phyloP scores from a whole-genome alignment of 169 alveolate genomes.

The Plasmodium inui region DNA sequence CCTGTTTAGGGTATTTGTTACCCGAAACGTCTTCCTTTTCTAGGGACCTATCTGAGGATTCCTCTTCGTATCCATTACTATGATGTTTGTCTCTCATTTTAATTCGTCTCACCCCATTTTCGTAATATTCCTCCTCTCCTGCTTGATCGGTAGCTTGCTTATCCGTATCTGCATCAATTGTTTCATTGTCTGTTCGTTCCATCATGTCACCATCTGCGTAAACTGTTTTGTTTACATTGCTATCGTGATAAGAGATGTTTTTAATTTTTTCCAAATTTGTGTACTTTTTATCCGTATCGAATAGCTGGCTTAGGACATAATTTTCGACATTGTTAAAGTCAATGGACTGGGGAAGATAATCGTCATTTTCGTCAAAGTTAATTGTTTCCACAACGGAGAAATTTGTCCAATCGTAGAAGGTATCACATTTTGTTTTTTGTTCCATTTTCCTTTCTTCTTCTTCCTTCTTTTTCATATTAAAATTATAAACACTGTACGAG shows the following conservation, averaged over 20 bases:
- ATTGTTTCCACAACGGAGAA: slow-evolving; percentile 92
- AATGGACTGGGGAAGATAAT: slow-evolving; percentile 54
- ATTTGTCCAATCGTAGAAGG: slow-evolving; percentile 91
- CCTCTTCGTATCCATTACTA: slow-evolving; percentile 61
- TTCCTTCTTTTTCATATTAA: slow-evolving; percentile 88
- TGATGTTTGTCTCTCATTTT: slow-evolving; percentile 24
- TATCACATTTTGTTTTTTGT: slow-evolving; percentile 85
- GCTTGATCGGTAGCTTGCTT: background rate
- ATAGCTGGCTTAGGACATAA: slow-evolving; percentile 62
- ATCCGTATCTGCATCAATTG: slow-evolving; percentile 40
- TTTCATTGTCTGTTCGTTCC: background rate
- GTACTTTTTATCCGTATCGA: slow-evolving; percentile 75
- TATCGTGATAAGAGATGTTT: slow-evolving; percentile 75
- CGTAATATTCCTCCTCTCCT: slow-evolving; percentile 10
- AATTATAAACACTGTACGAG: slow-evolving; percentile 71
- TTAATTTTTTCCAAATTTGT: slow-evolving; percentile 78
- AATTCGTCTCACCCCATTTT: background rate
- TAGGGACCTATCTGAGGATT: slow-evolving; percentile 29
- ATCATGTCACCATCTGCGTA: slow-evolving; percentile 57
- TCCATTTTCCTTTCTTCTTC: slow-evolving; percentile 89
- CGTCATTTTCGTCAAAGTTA: slow-evolving; percentile 79
- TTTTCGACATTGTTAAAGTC: slow-evolving; percentile 74
- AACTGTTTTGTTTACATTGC: slow-evolving; percentile 78
- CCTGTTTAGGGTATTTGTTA: slow-evolving; percentile 15
- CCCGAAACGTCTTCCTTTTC: slow-evolving; percentile 60